A percentile compares a stretch with the other conserved stretches of the same genome.
phyloP scores from a whole-genome alignment of 2,329 filamentous ascomycete species.

The Pseudofabraea citricarpa region DNA sequence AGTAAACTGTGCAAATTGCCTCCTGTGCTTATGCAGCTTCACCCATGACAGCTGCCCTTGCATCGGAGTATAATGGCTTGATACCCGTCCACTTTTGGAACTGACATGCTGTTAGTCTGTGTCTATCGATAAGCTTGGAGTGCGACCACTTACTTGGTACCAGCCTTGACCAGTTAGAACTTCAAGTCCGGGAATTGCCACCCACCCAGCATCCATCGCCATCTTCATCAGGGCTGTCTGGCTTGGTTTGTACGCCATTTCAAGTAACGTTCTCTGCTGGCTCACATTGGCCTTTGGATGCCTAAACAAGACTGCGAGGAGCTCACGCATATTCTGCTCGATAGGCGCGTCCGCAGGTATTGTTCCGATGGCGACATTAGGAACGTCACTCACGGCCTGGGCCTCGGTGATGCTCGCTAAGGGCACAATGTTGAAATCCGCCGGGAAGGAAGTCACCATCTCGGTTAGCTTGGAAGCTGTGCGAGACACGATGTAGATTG shows the following conservation, averaged over 20 bases:
- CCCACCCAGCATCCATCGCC: slow-evolving; percentile 74
- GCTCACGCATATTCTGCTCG: slow-evolving; percentile 62
- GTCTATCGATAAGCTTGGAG: too few species aligned
- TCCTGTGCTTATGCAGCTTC: slow-evolving; percentile 8
- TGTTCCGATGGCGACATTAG: slow-evolving; percentile 77
- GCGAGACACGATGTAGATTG: slow-evolving; percentile 83
- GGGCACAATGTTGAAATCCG: slow-evolving; percentile 64
- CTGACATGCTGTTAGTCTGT: slow-evolving; percentile 34
- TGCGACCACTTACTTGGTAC: slow-evolving; percentile 72
- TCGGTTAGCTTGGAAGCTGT: slow-evolving; percentile 62
- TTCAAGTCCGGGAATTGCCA: slow-evolving; percentile 79
- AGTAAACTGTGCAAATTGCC: too few species aligned
- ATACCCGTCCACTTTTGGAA: slow-evolving; percentile 85
- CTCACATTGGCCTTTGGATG: slow-evolving; percentile 27
- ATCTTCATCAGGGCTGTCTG: slow-evolving; percentile 82
- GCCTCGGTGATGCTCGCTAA: slow-evolving; percentile 49
- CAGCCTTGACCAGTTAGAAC: slow-evolving; percentile 84
- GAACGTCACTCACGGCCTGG: slow-evolving; percentile 45
- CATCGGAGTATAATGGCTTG: slow-evolving; percentile 64
- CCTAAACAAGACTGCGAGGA: slow-evolving; percentile 52
- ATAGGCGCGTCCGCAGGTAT: slow-evolving; percentile 87
- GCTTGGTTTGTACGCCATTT: slow-evolving; percentile 94
- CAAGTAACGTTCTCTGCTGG: slow-evolving; percentile 60
- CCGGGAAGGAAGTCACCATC: slow-evolving; percentile 69
- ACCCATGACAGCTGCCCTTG: slow-evolving; percentile 53